Evolutionary conservation across 768 basidiomycete species (phyloP).

Genomic region (Paxillus involutus): DNA sequence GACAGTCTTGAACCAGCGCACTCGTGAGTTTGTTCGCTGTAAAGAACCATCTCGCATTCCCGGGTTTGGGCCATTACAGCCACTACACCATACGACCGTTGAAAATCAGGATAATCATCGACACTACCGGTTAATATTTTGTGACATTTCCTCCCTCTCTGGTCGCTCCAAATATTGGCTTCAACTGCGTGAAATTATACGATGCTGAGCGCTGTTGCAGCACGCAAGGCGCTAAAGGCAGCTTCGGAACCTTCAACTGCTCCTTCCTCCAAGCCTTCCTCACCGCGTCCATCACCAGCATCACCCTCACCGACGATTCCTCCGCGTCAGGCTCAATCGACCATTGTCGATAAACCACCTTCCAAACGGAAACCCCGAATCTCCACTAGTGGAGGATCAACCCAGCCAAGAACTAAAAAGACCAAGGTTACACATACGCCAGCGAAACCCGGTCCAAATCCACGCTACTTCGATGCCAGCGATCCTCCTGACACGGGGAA

Average conservation of each 20-base stretch:
- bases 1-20: conserved; percentile 93
- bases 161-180: no score
- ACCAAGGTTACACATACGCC: conserved; percentile 27
- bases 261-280: conserved; percentile 11
- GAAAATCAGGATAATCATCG: no score
- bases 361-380: conserved; percentile 48
- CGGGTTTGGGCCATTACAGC: conserved; percentile 80
- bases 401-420: conserved; percentile 29
- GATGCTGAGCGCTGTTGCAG: conserved; percentile 76
- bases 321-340: conserved; percentile 1
- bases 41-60: conserved; percentile 72
- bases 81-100: conserved; percentile 53
- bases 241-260: conserved; percentile 19
- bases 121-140: no score
- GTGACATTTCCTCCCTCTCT: no score
- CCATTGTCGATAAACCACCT: conserved; percentile 18
- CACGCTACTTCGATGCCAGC: conserved; percentile 34
- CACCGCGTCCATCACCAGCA: conserved; percentile 7
- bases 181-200: not conserved
- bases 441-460: conserved; percentile 16
- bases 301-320: conserved; percentile 4
- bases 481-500: conserved; percentile 34
- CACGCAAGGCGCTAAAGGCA: conserved; percentile 58
- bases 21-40: conserved; percentile 61
- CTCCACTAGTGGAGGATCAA: conserved; percentile 16